Evolutionary conservation across 2,329 filamentous ascomycete species (phyloP), one percentile per base, ranked within the genome.

Genomic region (Cladobotryum protrusum): DNA sequence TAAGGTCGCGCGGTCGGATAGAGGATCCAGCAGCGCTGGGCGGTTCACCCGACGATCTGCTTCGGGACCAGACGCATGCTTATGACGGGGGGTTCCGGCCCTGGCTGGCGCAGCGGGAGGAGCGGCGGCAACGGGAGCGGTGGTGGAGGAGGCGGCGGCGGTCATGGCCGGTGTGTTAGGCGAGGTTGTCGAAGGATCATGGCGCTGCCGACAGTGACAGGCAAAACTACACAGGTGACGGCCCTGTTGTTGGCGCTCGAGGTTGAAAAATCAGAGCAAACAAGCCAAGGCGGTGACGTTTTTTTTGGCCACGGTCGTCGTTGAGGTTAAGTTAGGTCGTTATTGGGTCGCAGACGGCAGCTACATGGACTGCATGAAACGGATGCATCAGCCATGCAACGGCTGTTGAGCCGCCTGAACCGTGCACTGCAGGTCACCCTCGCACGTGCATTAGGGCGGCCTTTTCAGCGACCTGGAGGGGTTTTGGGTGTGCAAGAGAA

Each of bases 1-100:
- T 20, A 82, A 72, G 1, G 90, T 95, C n/a, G 87, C 84, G 62
- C 82, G 85, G 63, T 96, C 87, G 35, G 86, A 88, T 54, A 84
- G 76, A 45, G 79, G 75, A 66, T 79, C 80, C 50, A 67, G 54
- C 24, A 68, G 56, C 7, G 59, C 51, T 45, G 67, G 59, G 49
- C 69, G 70, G 32, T 67, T 57, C 24, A 64, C 43, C 35, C 63
- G 63, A 50, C 71, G 65, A 47, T 53, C 52, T 53, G 55, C 49
- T 59, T 58, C 52, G 59, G 59, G 53, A 52, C 57, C 54, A 19
- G 34, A 14, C 44, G 61, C 40, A 33, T 41, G 37, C 32, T 46
- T 55, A 42, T 34, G 37, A 39, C 50, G 56, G 24, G 53, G 42
- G 32, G 44, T 46, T 41, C 48, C n/a, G 43, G 46, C 41, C 43